Conservation (phyloP, 306 rosid genomes). For the Oxytropis ochrocephala region DNA sequence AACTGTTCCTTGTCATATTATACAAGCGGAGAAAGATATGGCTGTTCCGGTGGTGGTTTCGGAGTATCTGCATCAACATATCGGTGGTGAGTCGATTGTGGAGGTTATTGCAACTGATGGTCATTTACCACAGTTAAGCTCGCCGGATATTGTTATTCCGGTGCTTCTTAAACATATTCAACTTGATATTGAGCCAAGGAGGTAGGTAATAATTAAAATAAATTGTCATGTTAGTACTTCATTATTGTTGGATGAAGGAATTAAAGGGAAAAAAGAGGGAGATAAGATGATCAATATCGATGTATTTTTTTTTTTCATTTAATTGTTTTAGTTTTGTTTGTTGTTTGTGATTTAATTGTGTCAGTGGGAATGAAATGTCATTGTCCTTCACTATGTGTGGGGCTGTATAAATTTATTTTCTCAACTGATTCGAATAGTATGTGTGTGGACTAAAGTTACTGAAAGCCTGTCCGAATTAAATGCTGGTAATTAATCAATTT, state of each 20-base stretch:
- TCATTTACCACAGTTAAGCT: conserved; percentile 35
- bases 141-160: conserved; percentile 34
- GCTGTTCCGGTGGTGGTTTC: conserved; percentile 40
- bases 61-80: conserved; percentile 31
- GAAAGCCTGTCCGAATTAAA: too few relatives aligned
- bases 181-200: conserved; percentile 11
- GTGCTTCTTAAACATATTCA: conserved; percentile 29
- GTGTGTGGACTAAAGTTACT: neutral
- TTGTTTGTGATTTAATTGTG: neutral
- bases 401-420: neutral
- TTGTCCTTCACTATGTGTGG: neutral
- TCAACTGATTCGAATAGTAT: neutral
- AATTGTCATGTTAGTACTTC: too few relatives aligned
- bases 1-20: conserved; percentile 34
- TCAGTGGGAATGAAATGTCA: neutral
- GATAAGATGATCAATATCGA: too few relatives aligned
- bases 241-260: too few relatives aligned
- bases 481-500: too few relatives aligned
- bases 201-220: neutral
- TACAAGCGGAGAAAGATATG: conserved; percentile 33
- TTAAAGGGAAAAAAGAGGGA: too few relatives aligned
- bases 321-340: neutral
- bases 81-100: conserved; percentile 15
- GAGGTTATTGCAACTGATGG: conserved; percentile 41
- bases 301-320: neutral